phyloP scores from a whole-genome alignment of 2,329 filamentous ascomycete genomes.

The Aspergillus ochraceus region DNA sequence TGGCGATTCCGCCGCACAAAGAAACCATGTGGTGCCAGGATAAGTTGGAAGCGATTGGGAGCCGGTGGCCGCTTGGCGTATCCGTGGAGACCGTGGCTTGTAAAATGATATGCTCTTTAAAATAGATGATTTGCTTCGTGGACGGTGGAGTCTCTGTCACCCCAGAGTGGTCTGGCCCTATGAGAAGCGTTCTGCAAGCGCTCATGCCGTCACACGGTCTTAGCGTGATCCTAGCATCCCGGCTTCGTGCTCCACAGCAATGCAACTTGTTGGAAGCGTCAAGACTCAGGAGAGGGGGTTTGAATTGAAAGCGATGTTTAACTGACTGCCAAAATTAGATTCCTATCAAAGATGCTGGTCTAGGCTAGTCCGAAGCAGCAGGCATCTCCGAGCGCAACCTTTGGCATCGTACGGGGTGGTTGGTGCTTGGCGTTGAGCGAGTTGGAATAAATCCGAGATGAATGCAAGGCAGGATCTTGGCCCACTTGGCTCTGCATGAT shows the following conservation, averaged over 20 bases:
- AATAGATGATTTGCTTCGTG: conserved; percentile 16
- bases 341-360: background rate
- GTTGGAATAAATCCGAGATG: background rate
- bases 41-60: conserved; percentile 7
- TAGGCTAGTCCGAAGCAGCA: conserved; percentile 15
- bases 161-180: conserved; percentile 18
- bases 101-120: background rate
- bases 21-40: conserved; percentile 19
- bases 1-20: conserved; percentile 2
- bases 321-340: conserved; percentile 20
- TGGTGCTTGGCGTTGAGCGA: background rate
- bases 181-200: conserved; percentile 31
- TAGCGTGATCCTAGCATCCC: conserved; percentile 8
- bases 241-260: background rate
- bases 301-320: background rate
- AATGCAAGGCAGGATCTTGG: conserved; percentile 7
- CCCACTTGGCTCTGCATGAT: conserved; percentile 20
- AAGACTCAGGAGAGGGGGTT: background rate
- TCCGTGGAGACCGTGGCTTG: background rate
- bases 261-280: background rate
- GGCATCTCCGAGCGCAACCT: conserved; percentile 12
- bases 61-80: background rate
- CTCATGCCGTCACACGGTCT: conserved; percentile 25
- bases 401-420: conserved; percentile 5
- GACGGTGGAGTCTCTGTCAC: conserved; percentile 15